A percentile compares a stretch with the other conserved stretches of the same genome.
Evolutionary conservation across 768 basidiomycete genomes (phyloP).

Genomic region (Mycena vitilis): DNA sequence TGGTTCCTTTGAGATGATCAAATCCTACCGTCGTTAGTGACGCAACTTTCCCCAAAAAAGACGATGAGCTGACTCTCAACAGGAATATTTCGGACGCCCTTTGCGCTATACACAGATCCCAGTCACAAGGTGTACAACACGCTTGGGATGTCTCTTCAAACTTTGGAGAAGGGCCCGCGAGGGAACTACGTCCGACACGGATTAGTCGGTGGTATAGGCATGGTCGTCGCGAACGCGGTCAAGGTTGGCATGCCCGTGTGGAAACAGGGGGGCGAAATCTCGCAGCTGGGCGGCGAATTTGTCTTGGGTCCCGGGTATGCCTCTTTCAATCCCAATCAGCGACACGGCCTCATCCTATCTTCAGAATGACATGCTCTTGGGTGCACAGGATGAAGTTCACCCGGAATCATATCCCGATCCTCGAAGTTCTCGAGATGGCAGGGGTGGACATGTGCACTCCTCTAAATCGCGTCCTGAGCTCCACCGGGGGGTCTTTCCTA

Average conservation of each 20-base stretch:
- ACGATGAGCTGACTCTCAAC: background rate
- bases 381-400: conserved; percentile 76
- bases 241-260: conserved; percentile 71
- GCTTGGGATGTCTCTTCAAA: conserved; percentile 63
- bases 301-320: conserved; percentile 72
- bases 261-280: conserved; percentile 66
- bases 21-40: conserved; percentile 59
- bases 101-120: conserved; percentile 75
- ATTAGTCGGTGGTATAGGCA: conserved; percentile 61
- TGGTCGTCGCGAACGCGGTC: conserved; percentile 67
- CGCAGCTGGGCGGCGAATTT: conserved; percentile 81
- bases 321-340: background rate
- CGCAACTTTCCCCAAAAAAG: background rate
- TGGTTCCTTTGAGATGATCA: conserved; percentile 73
- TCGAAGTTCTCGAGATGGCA: conserved; percentile 63
- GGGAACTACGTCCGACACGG: conserved; percentile 66
- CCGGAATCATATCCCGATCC: conserved; percentile 66
- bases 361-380: conserved; percentile 62
- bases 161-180: conserved; percentile 48
- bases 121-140: conserved; percentile 64
- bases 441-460: conserved; percentile 49
- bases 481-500: conserved; percentile 28
- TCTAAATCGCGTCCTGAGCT: conserved; percentile 16
- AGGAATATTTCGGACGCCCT: conserved; percentile 73
- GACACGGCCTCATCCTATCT: conserved; percentile 13